Percentiles rank a stretch among this genome's conserved stretches.
These are phyloP conservation scores for Postia placenta DNA, from an alignment of 768 basidiomycete genomes.

Conservation along the genomic window DNA sequence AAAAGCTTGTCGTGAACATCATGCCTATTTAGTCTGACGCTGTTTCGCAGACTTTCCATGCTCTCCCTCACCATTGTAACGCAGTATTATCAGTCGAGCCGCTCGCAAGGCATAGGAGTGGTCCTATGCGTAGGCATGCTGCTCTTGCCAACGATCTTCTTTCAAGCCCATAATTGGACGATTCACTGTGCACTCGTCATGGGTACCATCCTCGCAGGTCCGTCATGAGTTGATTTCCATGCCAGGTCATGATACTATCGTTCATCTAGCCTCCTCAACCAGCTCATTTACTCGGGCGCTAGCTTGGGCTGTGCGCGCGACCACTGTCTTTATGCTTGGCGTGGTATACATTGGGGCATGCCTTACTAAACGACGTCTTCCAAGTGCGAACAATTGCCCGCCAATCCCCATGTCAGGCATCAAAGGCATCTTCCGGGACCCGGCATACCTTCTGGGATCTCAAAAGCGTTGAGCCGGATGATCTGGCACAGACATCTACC, in stretches of 20 bases:
- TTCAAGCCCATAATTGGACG: slow-evolving; percentile 41
- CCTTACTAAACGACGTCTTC: slow-evolving; percentile 11
- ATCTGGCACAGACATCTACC: slow-evolving; percentile 16
- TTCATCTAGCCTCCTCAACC: slow-evolving; percentile 22
- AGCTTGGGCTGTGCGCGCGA: slow-evolving; percentile 37
- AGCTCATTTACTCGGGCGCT: slow-evolving; percentile 18
- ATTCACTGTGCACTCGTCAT: slow-evolving; percentile 30
- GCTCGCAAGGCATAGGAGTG: slow-evolving; percentile 47
- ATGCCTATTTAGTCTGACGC: background rate
- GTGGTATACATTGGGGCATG: slow-evolving; percentile 10
- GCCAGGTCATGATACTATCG: too few relatives aligned
- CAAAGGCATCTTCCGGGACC: slow-evolving; percentile 8
- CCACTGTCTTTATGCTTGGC: slow-evolving; percentile 13
- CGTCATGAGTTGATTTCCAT: too few relatives aligned
- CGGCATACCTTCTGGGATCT: slow-evolving; percentile 10
- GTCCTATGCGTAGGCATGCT: slow-evolving; percentile 40
- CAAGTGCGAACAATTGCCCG: background rate
- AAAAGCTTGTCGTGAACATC: background rate
- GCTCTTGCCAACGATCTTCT: slow-evolving; percentile 40
- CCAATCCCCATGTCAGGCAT: slow-evolving; percentile 6
- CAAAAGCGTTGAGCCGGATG: too few relatives aligned
- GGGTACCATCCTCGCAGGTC: slow-evolving; percentile 20
- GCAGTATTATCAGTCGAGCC: slow-evolving; percentile 42
- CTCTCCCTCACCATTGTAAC: slow-evolving; percentile 34
- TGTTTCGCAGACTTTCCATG: slow-evolving; percentile 42